Conservation (phyloP, 139 green algal genomes). For the Asterochloris erici region DNA sequence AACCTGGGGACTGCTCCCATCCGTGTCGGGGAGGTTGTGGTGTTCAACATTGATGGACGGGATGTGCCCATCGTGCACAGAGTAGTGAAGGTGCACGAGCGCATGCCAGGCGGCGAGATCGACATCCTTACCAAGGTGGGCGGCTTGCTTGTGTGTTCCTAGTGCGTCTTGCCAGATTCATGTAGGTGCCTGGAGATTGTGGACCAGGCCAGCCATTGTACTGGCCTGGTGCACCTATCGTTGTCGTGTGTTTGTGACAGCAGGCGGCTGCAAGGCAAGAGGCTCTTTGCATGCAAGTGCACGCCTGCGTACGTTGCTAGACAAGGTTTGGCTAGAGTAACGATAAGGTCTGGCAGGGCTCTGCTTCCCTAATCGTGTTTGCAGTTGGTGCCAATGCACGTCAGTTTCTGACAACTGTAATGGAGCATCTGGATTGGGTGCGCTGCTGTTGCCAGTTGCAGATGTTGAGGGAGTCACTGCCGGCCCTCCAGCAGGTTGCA, state of each 20-base stretch:
- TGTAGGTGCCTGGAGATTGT: not conserved
- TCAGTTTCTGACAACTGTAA: not conserved
- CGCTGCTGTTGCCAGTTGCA: not conserved
- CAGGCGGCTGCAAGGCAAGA: conserved; percentile 34
- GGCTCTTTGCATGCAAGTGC: not conserved
- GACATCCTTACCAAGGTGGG: conserved; percentile 91
- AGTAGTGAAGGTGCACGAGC: conserved; percentile 81
- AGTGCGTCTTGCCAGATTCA: not conserved
- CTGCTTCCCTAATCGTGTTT: not conserved
- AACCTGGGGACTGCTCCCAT: conserved; percentile 63
- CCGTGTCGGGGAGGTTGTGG: conserved; percentile 68
- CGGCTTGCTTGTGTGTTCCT: not conserved
- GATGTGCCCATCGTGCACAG: conserved; percentile 98
- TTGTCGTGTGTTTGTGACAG: conserved; percentile 50
- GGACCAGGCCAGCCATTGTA: not conserved
- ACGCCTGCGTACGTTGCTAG: not conserved
- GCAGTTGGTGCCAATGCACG: not conserved
- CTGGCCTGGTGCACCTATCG: not conserved
- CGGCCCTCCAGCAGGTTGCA: not conserved
- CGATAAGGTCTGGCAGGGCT: not conserved
- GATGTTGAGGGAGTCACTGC: not conserved
- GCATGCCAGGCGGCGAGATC: conserved; percentile 21
- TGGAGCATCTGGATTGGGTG: not conserved
- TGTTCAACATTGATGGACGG: conserved; percentile 92
- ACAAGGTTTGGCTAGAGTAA: not conserved